Conservation (phyloP, 202 grass and related monocot genomes). For the Zizania palustris region DNA sequence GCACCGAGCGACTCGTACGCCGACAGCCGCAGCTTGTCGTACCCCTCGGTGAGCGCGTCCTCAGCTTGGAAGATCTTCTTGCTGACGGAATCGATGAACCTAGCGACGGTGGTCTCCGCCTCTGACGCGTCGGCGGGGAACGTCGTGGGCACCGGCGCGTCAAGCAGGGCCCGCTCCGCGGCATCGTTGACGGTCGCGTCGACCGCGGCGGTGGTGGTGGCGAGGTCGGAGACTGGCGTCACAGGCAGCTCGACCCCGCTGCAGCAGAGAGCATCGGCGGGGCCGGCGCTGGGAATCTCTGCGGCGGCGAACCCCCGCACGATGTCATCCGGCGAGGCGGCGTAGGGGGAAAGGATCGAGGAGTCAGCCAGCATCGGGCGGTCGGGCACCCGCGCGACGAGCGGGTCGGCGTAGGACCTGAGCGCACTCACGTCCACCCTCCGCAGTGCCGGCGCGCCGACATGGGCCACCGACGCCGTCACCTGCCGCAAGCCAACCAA, state of each 20-base stretch:
- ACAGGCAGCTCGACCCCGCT: slow-evolving; percentile 19
- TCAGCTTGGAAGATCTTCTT: slow-evolving; percentile 71
- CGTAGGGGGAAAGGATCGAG: slow-evolving; percentile 78
- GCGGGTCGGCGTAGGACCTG: slow-evolving; percentile 54
- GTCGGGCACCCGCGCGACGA: slow-evolving; percentile 63
- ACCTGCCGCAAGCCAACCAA: neutral
- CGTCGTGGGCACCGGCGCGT: slow-evolving; percentile 52
- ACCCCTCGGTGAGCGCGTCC: slow-evolving; percentile 68
- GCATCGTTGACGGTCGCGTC: slow-evolving; percentile 26
- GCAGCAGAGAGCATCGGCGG: slow-evolving; percentile 23
- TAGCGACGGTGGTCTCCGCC: slow-evolving; percentile 48
- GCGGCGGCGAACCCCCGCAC: slow-evolving; percentile 51
- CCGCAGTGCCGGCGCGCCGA: slow-evolving; percentile 42
- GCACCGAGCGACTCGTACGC: slow-evolving; percentile 60
- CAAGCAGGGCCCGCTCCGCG: slow-evolving; percentile 38
- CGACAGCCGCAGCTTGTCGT: slow-evolving; percentile 65
- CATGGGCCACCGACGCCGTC: slow-evolving; percentile 37
- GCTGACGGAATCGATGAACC: slow-evolving; percentile 58
- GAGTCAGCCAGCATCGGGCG: slow-evolving; percentile 60
- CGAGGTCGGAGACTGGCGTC: slow-evolving; percentile 40
- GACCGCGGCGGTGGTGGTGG: neutral
- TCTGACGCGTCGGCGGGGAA: slow-evolving; percentile 50
- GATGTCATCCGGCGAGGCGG: slow-evolving; percentile 71
- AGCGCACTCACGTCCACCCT: slow-evolving; percentile 48
- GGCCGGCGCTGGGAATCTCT: slow-evolving; percentile 17